Conservation (phyloP, 2,329 filamentous ascomycete genomes). For the Ophiocordyceps sinensis region DNA sequence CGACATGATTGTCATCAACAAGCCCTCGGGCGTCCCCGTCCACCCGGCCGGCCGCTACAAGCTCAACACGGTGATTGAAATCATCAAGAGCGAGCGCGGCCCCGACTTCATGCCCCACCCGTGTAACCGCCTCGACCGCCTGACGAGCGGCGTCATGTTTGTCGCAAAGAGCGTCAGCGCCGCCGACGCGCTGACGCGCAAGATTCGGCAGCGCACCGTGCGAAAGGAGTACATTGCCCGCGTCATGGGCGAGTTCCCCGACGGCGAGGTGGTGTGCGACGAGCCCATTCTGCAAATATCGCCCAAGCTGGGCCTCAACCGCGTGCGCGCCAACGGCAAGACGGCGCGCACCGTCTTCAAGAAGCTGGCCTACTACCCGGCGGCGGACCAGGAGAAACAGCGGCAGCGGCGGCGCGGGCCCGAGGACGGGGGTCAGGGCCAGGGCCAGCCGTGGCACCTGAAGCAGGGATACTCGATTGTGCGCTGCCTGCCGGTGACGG, state of each 20-base stretch:
- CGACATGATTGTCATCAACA: conserved; percentile 91
- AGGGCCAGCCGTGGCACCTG: conserved; percentile 25
- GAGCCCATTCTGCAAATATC: conserved; percentile 90
- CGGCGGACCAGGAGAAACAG: conserved; percentile 14
- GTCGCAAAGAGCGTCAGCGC: conserved; percentile 75
- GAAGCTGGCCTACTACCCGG: conserved; percentile 79
- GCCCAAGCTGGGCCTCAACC: conserved; percentile 85
- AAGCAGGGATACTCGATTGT: conserved; percentile 85
- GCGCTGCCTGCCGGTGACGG: conserved; percentile 82
- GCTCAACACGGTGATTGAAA: conserved; percentile 88
- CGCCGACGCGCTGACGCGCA: conserved; percentile 60
- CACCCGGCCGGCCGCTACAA: conserved; percentile 93
- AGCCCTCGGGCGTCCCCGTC: conserved; percentile 87
- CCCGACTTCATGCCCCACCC: conserved; percentile 43
- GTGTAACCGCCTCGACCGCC: conserved; percentile 83
- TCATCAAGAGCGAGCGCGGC: conserved; percentile 65
- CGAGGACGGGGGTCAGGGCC: neutral
- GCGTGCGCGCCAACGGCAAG: conserved; percentile 88
- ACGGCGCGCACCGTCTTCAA: conserved; percentile 83
- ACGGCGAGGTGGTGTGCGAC: conserved; percentile 81
- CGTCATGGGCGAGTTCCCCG: conserved; percentile 82
- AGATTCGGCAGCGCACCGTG: conserved; percentile 69
- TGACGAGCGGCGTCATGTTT: conserved; percentile 98
- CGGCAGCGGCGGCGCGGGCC: neutral
- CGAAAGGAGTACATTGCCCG: conserved; percentile 92